Evolutionary conservation across 768 basidiomycete species (phyloP).

Genomic region (Pulveroboletus sp.): DNA sequence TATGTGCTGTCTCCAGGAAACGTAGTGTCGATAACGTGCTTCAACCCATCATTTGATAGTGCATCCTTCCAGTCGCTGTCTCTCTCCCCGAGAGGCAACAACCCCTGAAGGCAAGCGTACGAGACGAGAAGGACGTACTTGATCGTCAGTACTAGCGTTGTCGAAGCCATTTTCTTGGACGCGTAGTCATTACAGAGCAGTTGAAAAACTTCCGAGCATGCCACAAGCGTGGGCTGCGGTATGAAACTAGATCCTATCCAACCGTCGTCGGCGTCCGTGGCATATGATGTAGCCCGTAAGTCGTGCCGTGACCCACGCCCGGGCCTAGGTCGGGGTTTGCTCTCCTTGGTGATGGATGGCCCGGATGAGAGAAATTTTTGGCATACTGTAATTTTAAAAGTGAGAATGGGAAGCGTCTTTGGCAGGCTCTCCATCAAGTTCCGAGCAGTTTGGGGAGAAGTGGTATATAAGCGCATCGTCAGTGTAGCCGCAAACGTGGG

Average conservation of each 20-base stretch:
- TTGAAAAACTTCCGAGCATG: slow-evolving; percentile 28
- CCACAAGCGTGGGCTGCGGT: slow-evolving; percentile 23
- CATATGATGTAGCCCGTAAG: neutral
- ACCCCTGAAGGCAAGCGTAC: slow-evolving; percentile 34
- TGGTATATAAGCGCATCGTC: slow-evolving; percentile 32
- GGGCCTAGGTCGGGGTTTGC: slow-evolving; percentile 30
- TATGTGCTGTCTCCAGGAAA: slow-evolving; percentile 27
- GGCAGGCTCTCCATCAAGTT: slow-evolving; percentile 36
- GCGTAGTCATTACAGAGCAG: slow-evolving; percentile 15
- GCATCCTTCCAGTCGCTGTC: slow-evolving; percentile 34
- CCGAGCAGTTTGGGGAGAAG: slow-evolving; percentile 26
- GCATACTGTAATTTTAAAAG: slow-evolving; percentile 43
- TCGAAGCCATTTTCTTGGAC: slow-evolving; percentile 4
- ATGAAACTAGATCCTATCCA: slow-evolving; percentile 19
- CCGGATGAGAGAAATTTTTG: slow-evolving; percentile 34
- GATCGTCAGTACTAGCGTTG: slow-evolving; percentile 16
- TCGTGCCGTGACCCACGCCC: slow-evolving; percentile 20
- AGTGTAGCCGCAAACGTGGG: slow-evolving; percentile 33
- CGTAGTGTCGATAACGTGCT: slow-evolving; percentile 21
- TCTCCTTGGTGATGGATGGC: slow-evolving; percentile 7
- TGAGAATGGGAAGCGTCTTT: slow-evolving; percentile 32
- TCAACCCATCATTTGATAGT: slow-evolving; percentile 23
- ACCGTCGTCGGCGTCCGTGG: slow-evolving; percentile 5
- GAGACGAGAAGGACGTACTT: slow-evolving; percentile 40
- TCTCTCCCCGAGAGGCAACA: slow-evolving; percentile 21